Percentiles rank a stretch among this genome's conserved stretches.
Conservation (phyloP, 192 early-diverging fungal species). For the Coemansia sp. region DNA sequence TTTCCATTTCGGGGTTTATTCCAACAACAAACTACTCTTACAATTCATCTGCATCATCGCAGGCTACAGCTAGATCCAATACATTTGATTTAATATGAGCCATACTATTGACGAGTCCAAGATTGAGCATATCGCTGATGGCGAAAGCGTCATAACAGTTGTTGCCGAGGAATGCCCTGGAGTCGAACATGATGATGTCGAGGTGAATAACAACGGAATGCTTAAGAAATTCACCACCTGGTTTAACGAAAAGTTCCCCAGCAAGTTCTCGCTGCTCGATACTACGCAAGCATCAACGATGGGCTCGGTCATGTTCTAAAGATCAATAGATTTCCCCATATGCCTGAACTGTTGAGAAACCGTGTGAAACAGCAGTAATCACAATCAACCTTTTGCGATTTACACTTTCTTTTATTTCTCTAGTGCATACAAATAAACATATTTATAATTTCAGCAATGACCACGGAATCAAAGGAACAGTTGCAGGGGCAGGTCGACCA, state of each 20-base stretch:
- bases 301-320: background rate
- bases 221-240: background rate
- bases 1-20: no score
- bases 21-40: no score
- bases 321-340: no score
- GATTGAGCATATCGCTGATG: no score
- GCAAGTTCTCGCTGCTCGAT: background rate
- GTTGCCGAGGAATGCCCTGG: no score
- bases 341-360: background rate
- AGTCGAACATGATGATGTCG: no score
- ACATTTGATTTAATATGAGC: no score
- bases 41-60: no score
- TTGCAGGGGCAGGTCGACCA: conserved; percentile 15
- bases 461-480: background rate
- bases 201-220: no score
- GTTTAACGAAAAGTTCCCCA: background rate
- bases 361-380: background rate
- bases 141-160: no score
- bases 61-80: no score
- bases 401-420: background rate
- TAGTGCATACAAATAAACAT: background rate
- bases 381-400: background rate
- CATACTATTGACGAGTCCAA: no score
- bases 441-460: conserved; percentile 1
- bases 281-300: background rate